Evolutionary conservation across 208 protist genomes (phyloP), one percentile per base, ranked within the genome.

Genomic region (Leishmania tropica): DNA sequence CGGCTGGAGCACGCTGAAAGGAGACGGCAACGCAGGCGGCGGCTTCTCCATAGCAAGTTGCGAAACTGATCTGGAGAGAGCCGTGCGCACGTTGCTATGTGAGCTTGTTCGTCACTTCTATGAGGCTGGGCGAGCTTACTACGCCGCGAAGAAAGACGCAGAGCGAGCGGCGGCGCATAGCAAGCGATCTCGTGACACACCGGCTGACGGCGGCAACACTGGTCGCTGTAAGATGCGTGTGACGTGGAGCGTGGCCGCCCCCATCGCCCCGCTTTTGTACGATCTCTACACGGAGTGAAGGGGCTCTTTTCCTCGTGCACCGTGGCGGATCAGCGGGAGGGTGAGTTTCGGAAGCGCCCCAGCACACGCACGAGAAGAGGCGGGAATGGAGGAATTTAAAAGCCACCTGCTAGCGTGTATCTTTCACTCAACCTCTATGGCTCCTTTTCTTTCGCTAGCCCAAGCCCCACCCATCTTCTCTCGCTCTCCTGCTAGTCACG

Each of bases 241-340:
- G 54, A 85, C 87, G 60, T 90, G 87, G 87, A 90, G 87, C 40
- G 79, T 90, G n/a, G 87, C 75, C 0, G 84, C 76, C 28, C 78
- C 79, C 6, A 47, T 90, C 6, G 56, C 74, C 6, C 10, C 51
- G 37, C 35, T 37, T 1, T 11, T 88, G 65, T 79, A 75, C 10
- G 45, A 73, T 3, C 45, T 88, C 21, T 85, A 77, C 51, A 67
- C 28, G 5, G 10, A 35, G 11, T 78, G 17, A 67, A 58, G 10
- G n/a, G 17, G 51, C 15, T 19, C 4, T 19, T 42, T 42, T 73
- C 21, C 42, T 28, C 13, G 37, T 6, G 31, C 40, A 2, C 40
- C 40, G 19, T 45, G 35, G 40, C 35, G 31, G 5, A 24, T 28
- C 37, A 45, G 40, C 65, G 37, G 40, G 37, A 19, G 37, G 40